phyloP scores from a whole-genome alignment of 148 eudicot species.

The Camellia granthamiana region DNA sequence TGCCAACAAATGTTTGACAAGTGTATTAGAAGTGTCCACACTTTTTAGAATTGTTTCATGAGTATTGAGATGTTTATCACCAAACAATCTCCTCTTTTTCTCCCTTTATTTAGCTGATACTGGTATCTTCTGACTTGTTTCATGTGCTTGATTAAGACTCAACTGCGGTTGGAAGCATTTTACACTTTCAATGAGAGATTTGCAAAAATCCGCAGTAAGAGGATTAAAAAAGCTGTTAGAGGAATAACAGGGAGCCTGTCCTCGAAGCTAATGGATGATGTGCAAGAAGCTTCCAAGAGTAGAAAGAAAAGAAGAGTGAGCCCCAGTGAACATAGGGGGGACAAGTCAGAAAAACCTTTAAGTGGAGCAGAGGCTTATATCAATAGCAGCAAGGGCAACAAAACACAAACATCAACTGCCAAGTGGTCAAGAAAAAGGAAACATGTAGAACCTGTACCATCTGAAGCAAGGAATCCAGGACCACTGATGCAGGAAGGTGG shows the following conservation, averaged over 20 bases:
- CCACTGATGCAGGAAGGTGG: slow-evolving; percentile 16
- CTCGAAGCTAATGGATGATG: slow-evolving; percentile 33
- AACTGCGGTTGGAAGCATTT: slow-evolving; percentile 94
- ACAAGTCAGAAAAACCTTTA: slow-evolving; percentile 14
- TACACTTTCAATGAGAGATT: slow-evolving; percentile 93
- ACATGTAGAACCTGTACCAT: slow-evolving; percentile 20
- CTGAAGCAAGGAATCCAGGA: slow-evolving; percentile 24
- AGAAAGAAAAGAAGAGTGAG: slow-evolving; percentile 40
- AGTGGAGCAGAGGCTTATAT: slow-evolving; percentile 17
- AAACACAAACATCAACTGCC: slow-evolving; percentile 22
- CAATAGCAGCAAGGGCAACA: slow-evolving; percentile 19
- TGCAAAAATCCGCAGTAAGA: slow-evolving; percentile 95
- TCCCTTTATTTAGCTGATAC: slow-evolving; percentile 6
- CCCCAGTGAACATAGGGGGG: slow-evolving; percentile 17
- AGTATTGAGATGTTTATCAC: neutral
- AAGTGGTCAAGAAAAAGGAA: slow-evolving; percentile 35
- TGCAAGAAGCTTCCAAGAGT: slow-evolving; percentile 28
- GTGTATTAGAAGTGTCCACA: too few species aligned
- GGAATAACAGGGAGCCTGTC: slow-evolving; percentile 57
- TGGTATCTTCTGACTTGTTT: slow-evolving; percentile 14
- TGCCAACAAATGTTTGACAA: too few species aligned
- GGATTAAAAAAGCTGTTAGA: slow-evolving; percentile 79
- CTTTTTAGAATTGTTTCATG: neutral
- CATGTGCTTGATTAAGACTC: slow-evolving; percentile 54
- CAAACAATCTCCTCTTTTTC: neutral